Evolutionary conservation across 2,329 filamentous ascomycete genomes (phyloP), one percentile per base, ranked within the genome.

Genomic region (Talaromyces sp.): DNA sequence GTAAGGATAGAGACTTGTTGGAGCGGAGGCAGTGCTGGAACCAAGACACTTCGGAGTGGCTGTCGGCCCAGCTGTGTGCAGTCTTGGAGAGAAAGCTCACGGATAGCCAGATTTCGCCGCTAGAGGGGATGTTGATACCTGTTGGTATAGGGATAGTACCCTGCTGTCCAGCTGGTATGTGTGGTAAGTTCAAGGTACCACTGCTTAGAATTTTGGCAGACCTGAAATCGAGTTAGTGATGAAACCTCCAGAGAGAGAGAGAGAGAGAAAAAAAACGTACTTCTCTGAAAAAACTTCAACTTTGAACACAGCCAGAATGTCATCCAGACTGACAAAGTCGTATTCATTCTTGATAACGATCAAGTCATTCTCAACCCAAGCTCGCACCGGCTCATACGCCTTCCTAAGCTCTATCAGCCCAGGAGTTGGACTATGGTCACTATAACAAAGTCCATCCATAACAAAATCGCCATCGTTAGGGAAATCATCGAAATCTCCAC

Each of bases 381-480:
- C 60, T 22, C n/a, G 72, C 2, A 87, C 79, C 0, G 86, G 86
- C 66, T 86, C 81, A 41, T 86, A 83, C 1, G 82, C 82, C 71
- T 85, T 87, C 71, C 86, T 86, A 39, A 82, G 13, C 70, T 88
- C 86, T 3, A 78, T 70, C 60, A 89, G 69, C 0, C 86, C 86
- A 1, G 85, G 85, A 0, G 82, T 85, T 0, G 86, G 83, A 33
- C 80, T 75, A 68, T 88, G 86, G n/a, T 78, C 76, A 65, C 83
- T 85, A 37, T 60, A 66, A 19, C 56, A 47, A 2, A 88, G 70
- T 1, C 86, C 86, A 68, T 88, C 86, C 84, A 87, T 86, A 66
- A 88, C 85, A 68, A 88, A 89, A 0, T 82, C 85, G 3, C 80
- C 80, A 65, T 88, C 86, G 62, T 88, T 85, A 0, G 86, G 86